Base-by-base conservation (phyloP, 2,329 filamentous ascomycete species). In the Amylocarpus encephaloides region DNA sequence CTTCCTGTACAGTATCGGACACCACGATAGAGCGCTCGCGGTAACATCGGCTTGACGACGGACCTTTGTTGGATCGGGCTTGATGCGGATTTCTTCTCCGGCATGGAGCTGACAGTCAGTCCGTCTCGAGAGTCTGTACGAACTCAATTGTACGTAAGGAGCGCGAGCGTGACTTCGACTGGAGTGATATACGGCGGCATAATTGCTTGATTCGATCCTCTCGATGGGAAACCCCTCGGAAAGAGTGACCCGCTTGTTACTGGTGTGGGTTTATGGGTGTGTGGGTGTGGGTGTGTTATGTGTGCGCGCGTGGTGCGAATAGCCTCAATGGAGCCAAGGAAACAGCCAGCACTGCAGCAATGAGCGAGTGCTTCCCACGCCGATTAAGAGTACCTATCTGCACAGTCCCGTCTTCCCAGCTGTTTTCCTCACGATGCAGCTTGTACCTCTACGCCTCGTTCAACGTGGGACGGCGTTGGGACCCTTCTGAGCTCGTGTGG, bases 131-230 rank as follows among this genome's bases (percentile, higher is more conserved):
- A 26, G 22, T 26, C 22, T 26, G 22, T 26, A 26, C 22, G 22
- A 26, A 26, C 22, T 26, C 22, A 7, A 26, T n/a, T 32, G 43
- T 46, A 46, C 43, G 43, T 46, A 38, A 38, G 26, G 32, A 16
- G 15, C 34, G 32, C 26, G n/a, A 40, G n/a, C n/a, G 5, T 13
- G 18, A 11, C 34, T 1, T 30, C 44, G 33, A 44, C 16, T 39
- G 47, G 47, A 49, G 15, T 29, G 30, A 38, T 18, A 30, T 44
- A 49, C 47, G 47, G 47, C 40, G 47, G 47, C 47, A 32, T 33
- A 43, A 39, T 40, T 2, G 15, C 32, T 10, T n/a, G 16, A 40
- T 5, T 36, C 4, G 34, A 36, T 13, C 12, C 15, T 13, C 34
- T 36, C 12, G 12, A 16, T 13, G 34, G 34, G 5, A 36, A 36